These are phyloP conservation scores for Colletotrichum zoysiae DNA, from an alignment of 2,329 filamentous ascomycete species.

Conservation along the genomic window DNA sequence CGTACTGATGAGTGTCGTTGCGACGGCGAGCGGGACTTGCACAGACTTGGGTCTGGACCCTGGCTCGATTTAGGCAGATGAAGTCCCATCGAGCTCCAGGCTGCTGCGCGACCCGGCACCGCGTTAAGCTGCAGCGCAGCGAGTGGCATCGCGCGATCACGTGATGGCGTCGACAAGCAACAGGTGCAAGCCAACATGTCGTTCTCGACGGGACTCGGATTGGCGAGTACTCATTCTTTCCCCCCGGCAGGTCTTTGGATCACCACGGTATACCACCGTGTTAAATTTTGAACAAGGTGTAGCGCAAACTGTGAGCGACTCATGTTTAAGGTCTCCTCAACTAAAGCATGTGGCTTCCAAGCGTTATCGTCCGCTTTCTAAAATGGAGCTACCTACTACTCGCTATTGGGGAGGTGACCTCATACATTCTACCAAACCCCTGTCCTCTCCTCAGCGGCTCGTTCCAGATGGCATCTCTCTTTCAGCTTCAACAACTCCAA, in stretches of 20 bases:
- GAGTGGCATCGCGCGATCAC: conserved; percentile 40
- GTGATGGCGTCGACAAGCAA: conserved; percentile 31
- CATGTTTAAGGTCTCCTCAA: not conserved
- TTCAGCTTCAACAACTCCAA: not conserved
- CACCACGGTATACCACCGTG: not conserved
- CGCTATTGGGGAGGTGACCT: conserved; percentile 35
- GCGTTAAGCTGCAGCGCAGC: conserved; percentile 8
- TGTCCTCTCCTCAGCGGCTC: conserved; percentile 28
- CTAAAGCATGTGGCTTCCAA: not conserved
- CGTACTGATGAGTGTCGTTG: conserved; percentile 20
- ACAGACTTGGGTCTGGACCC: conserved; percentile 16
- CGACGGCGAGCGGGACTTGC: conserved; percentile 15
- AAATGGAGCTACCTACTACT: conserved; percentile 17
- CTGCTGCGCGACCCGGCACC: conserved; percentile 33
- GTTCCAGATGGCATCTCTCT: conserved; percentile 24
- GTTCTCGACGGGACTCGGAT: not conserved
- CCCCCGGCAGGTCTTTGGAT: not conserved
- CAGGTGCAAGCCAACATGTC: conserved; percentile 2
- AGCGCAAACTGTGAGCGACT: not conserved
- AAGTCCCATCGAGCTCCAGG: conserved; percentile 39
- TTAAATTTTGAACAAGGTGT: not conserved
- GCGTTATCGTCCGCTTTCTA: not conserved
- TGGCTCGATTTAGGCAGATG: conserved; percentile 39
- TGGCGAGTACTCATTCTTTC: not conserved
- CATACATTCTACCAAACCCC: conserved; percentile 36